A percentile compares a stretch with the other conserved stretches of the same genome.
Evolutionary conservation across 176 grass and related monocot genomes (phyloP).

Genomic region (bread wheat (Triticum aestivum)): DNA sequence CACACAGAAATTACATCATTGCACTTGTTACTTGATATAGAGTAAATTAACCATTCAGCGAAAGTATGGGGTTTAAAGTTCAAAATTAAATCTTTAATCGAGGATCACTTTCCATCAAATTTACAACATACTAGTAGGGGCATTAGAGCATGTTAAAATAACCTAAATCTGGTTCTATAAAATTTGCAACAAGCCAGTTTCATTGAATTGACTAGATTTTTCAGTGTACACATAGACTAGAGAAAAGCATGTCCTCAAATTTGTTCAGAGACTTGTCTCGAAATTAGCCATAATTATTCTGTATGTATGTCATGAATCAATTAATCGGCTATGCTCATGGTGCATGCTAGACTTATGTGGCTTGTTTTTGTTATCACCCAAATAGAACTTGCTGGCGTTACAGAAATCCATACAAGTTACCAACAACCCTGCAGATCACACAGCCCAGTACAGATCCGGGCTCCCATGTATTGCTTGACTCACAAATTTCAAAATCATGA

Average conservation of each 20-base stretch:
- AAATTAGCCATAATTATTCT: constrained; percentile 9
- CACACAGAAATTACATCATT: constrained; percentile 19
- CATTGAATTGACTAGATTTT: not conserved
- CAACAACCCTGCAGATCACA: not conserved
- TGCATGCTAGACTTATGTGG: not conserved
- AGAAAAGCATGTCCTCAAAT: not conserved
- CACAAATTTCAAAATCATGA: no score
- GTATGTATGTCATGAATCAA: not conserved
- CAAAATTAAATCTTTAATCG: not conserved
- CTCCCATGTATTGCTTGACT: not conserved
- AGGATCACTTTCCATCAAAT: not conserved
- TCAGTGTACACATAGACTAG: not conserved
- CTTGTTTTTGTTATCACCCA: not conserved
- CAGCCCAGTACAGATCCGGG: not conserved
- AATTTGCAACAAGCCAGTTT: not conserved
- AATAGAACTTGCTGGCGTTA: not conserved
- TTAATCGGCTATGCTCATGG: not conserved
- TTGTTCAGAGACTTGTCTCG: not conserved
- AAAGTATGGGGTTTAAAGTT: not conserved
- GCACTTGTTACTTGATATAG: not conserved
- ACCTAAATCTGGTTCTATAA: not conserved
- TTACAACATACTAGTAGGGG: not conserved
- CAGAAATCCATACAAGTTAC: not conserved
- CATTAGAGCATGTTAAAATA: not conserved
- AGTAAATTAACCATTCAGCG: constrained; percentile 16